Conservation (phyloP, 345 rosid genomes). For the Hypericum androsaemum region DNA sequence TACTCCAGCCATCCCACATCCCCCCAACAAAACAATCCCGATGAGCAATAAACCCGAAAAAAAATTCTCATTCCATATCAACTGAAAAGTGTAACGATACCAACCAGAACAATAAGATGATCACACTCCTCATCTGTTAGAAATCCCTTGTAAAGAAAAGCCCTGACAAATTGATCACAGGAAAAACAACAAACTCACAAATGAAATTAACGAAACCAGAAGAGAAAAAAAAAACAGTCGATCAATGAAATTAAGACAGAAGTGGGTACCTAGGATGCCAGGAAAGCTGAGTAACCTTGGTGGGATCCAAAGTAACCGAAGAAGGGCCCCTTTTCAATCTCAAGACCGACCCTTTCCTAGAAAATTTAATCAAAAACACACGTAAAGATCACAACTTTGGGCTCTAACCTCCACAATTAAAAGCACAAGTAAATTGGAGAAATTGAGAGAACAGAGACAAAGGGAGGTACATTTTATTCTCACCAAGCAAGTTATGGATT, state of each 20-base stretch:
- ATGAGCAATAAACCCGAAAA: too few species aligned
- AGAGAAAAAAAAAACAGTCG: neutral
- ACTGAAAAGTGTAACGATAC: slow-evolving; percentile 1
- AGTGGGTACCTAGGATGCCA: slow-evolving; percentile 65
- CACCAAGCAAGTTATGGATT: too few species aligned
- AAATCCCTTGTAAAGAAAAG: slow-evolving; percentile 62
- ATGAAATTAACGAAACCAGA: neutral
- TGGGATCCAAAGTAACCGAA: slow-evolving; percentile 58
- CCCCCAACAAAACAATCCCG: too few species aligned
- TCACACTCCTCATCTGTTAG: slow-evolving; percentile 72
- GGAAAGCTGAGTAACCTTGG: slow-evolving; percentile 75
- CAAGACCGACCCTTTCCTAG: slow-evolving; percentile 38
- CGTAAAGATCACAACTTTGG: slow-evolving; percentile 3
- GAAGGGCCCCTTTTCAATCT: slow-evolving; percentile 36
- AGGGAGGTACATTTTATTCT: too few species aligned
- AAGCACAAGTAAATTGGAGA: too few species aligned
- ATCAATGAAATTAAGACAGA: neutral
- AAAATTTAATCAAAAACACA: slow-evolving; percentile 2
- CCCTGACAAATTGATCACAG: slow-evolving; percentile 33
- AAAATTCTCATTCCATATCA: neutral
- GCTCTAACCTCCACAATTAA: too few species aligned
- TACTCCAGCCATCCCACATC: too few species aligned
- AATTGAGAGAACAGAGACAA: too few species aligned
- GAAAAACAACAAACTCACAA: slow-evolving; percentile 5
- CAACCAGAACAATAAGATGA: slow-evolving; percentile 69